Conservation (phyloP, 345 rosid species). For the Cochlearia excelsa region DNA sequence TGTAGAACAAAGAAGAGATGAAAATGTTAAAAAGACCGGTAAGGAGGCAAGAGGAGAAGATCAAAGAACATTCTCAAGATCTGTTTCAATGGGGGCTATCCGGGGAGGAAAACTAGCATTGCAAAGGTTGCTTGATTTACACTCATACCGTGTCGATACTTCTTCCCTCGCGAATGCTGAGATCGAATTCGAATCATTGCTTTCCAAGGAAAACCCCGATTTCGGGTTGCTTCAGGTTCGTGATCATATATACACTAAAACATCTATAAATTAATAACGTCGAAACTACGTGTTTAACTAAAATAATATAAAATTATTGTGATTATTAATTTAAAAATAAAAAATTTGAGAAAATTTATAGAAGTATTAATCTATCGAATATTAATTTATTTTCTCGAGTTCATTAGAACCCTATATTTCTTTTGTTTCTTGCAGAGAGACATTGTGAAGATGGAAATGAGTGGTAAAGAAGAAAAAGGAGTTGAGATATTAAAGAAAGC, state of each 20-base stretch:
- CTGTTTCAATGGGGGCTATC: constrained; percentile 49
- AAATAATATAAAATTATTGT: no score
- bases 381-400: no score
- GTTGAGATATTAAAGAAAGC: constrained; percentile 33
- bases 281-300: no score
- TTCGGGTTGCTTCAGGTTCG: constrained; percentile 53
- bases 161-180: constrained; percentile 31
- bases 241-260: not conserved
- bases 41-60: constrained; percentile 18
- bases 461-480: constrained; percentile 53
- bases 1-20: constrained; percentile 9
- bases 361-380: no score
- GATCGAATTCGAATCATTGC: constrained; percentile 30
- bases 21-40: constrained; percentile 5
- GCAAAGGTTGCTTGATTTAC: constrained; percentile 53
- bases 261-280: no score
- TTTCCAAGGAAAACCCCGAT: constrained; percentile 34
- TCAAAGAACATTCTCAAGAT: constrained; percentile 27
- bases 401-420: not conserved
- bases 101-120: constrained; percentile 54
- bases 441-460: constrained; percentile 54
- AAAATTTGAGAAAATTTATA: no score
- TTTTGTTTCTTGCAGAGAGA: constrained; percentile 28
- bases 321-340: no score
- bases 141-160: constrained; percentile 39